Conservation (phyloP, 257 asterid genomes). For the Galeopsis tetrahit region DNA sequence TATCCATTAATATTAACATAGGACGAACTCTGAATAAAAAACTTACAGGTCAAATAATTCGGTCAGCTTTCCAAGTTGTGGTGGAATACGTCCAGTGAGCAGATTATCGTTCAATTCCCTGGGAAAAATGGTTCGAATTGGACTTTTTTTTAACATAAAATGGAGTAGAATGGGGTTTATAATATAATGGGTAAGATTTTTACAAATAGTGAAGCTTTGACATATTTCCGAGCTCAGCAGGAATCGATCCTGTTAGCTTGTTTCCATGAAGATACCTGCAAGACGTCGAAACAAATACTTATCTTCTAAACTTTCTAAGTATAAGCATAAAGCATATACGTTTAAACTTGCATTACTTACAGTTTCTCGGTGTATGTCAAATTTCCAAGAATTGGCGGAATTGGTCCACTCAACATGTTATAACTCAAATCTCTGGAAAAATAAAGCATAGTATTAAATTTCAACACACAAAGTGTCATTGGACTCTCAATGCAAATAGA, state of each 20-base stretch:
- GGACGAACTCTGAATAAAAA: neutral
- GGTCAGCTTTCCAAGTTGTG: constrained; percentile 90
- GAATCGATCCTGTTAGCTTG: constrained; percentile 85
- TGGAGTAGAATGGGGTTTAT: neutral
- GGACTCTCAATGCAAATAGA: neutral
- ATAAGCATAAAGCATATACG: neutral
- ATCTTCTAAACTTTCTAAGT: neutral
- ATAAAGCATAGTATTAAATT: neutral
- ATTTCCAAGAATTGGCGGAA: constrained; percentile 93
- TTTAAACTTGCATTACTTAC: constrained; percentile 48
- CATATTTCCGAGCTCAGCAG: constrained; percentile 97
- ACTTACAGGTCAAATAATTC: constrained; percentile 88
- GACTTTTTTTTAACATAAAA: neutral
- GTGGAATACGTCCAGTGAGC: constrained; percentile 79
- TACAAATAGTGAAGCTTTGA: constrained; percentile 93
- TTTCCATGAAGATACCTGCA: constrained; percentile 90
- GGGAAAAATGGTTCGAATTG: neutral
- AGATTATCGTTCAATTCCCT: constrained; percentile 91
- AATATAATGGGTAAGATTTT: neutral
- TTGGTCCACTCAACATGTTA: constrained; percentile 81
- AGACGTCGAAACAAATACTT: neutral
- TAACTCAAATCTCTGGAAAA: constrained; percentile 80
- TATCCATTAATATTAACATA: neutral
- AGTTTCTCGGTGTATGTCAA: constrained; percentile 88
- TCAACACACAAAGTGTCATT: neutral